Percentiles rank a stretch among this genome's conserved stretches.
phyloP scores from a whole-genome alignment of 345 rosid genomes.

The Brassica incana region DNA sequence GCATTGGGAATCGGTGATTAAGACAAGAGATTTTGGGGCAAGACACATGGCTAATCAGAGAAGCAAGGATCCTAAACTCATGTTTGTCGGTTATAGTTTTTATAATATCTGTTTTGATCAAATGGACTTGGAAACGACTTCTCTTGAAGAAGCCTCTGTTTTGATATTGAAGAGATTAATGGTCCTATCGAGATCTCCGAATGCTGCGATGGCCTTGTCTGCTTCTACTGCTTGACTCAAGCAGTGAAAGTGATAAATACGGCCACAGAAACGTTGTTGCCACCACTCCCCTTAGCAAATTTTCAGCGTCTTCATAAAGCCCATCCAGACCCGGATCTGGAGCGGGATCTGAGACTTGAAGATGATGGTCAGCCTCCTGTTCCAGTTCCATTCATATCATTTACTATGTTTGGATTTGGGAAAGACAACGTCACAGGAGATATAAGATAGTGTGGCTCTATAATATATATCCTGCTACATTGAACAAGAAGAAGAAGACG shows the following conservation, averaged over 20 bases:
- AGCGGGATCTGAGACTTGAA: not conserved
- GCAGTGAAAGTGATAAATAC: not conserved
- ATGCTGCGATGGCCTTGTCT: constrained; percentile 17
- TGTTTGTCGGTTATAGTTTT: not conserved
- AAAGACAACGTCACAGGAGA: not conserved
- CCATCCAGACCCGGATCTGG: not conserved
- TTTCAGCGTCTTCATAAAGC: not conserved
- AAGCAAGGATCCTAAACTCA: not conserved
- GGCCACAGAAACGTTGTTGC: not conserved
- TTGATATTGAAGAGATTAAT: not conserved
- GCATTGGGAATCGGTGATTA: not conserved
- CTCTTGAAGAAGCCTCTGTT: not conserved
- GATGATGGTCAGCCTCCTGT: not conserved
- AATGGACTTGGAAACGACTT: not conserved
- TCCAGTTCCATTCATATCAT: not conserved
- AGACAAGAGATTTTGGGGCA: not conserved
- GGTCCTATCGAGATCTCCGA: not conserved
- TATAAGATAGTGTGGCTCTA: constrained; percentile 14
- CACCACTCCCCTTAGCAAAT: not conserved
- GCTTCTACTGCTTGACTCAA: not conserved
- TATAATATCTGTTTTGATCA: not conserved
- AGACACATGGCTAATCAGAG: not conserved
- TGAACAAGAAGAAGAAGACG: not conserved
- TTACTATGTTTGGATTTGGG: constrained; percentile 2
- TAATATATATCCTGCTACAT: not conserved